Evolutionary conservation across 371 early-diverging fungal species (phyloP), one percentile per base, ranked within the genome.

Genomic region (Umbelopsis sp.): DNA sequence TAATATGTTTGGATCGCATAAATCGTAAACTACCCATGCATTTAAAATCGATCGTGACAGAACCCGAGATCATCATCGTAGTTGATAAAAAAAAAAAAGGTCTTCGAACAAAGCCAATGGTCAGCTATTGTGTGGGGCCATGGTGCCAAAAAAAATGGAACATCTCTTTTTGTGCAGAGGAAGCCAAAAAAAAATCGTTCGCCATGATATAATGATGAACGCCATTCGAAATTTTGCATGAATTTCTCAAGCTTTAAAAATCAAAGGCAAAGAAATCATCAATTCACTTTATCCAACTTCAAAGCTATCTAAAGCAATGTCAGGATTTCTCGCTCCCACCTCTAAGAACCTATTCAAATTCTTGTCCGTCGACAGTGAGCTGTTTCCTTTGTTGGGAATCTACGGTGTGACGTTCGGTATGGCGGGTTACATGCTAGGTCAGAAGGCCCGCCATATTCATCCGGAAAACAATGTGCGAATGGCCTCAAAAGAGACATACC

Each of bases 391-490:
- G 57, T 35, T 57, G 14, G 57, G 35, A 57, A 57, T 57, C 37
- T 57, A 57, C 37, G 57, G 57, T 35, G 57, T 57, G 57, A 57
- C 57, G 29, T 57, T 57, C 35, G 57, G 57, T 29, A 29, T 57
- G 57, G 57, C 57, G 4, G 57, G 57, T n/a, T 57, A 57, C 35
- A 57, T 57, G 57, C 7, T 57, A n/a, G 57, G 57, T 57, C 57
- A 57, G 57, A 57, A 57, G 57, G 57, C 57, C 18, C 57, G 35
- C 35, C 35, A 57, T 29, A 57, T 57, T 35, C 57, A 57, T 3
- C 57, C 57, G 35, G 57, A 57, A 57, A 57, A 57, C 18, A 57
- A 57, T 57, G 57, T 57, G 57, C 57, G 57, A 35, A 35, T 57
- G 37, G 57, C 57, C 8, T 24, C 57, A 5, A 57, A 29, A 9